phyloP scores from a whole-genome alignment of 164 flowering plant species.

The Houttuynia cordata region DNA sequence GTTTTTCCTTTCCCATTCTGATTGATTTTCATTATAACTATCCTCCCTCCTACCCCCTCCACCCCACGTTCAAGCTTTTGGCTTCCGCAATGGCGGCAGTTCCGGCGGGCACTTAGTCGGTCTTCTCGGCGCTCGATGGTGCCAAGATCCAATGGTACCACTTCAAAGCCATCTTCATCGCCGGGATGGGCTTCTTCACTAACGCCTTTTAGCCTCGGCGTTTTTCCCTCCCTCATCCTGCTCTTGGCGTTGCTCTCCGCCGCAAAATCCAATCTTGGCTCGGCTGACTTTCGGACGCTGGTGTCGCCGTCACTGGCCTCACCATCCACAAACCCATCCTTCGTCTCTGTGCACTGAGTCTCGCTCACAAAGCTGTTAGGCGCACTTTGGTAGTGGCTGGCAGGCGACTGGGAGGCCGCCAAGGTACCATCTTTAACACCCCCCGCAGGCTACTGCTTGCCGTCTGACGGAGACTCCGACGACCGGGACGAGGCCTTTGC shows the following conservation, averaged over 20 bases:
- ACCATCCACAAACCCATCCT: not conserved
- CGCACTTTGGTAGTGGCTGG: not conserved
- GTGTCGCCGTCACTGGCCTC: not conserved
- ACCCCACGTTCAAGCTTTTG: not conserved
- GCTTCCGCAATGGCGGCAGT: not conserved
- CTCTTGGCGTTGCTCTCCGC: constrained; percentile 46
- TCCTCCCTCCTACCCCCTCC: too few relatives aligned
- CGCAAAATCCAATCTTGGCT: constrained; percentile 27
- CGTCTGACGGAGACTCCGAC: not conserved
- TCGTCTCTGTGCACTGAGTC: too few relatives aligned
- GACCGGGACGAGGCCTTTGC: not conserved
- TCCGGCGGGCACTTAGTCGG: constrained; percentile 8
- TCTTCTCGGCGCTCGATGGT: constrained; percentile 34
- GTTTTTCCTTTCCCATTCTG: too few relatives aligned
- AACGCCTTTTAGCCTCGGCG: too few relatives aligned
- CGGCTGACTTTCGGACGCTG: constrained; percentile 16
- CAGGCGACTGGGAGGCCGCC: not conserved
- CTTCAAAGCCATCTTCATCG: constrained; percentile 35
- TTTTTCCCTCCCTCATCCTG: too few relatives aligned
- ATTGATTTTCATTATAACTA: too few relatives aligned
- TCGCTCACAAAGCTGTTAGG: not conserved
- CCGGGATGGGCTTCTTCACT: constrained; percentile 63
- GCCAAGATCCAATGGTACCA: constrained; percentile 53
- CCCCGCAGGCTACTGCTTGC: not conserved
- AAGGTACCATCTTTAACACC: not conserved